These are phyloP conservation scores for Diaporthe batatas DNA, from an alignment of 2,329 filamentous ascomycete genomes.

Conservation along the genomic window DNA sequence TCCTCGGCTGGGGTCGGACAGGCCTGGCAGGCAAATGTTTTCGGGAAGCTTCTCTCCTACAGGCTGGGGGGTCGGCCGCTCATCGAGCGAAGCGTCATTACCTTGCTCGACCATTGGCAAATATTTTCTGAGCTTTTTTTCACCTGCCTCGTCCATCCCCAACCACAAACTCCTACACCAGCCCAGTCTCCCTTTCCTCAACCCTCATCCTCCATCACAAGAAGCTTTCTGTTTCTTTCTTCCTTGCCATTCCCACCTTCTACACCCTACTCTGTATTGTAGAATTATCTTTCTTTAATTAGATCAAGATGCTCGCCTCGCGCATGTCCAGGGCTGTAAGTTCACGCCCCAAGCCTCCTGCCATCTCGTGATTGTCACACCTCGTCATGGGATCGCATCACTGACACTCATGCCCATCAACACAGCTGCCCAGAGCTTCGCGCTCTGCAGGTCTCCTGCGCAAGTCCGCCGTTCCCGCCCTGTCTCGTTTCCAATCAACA, in stretches of 20 bases:
- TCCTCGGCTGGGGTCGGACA: slow-evolving; percentile 24
- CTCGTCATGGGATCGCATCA: not conserved
- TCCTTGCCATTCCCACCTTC: slow-evolving; percentile 52
- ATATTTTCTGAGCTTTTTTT: slow-evolving; percentile 42
- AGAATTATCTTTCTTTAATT: slow-evolving; percentile 51
- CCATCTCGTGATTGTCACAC: slow-evolving; percentile 5
- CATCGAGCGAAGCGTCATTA: slow-evolving; percentile 37
- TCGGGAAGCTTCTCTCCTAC: slow-evolving; percentile 38
- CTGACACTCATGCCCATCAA: slow-evolving; percentile 45
- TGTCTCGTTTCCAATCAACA: slow-evolving; percentile 83
- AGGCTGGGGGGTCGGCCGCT: slow-evolving; percentile 20
- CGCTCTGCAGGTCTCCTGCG: slow-evolving; percentile 77
- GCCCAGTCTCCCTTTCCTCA: slow-evolving; percentile 43
- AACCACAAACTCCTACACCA: slow-evolving; percentile 43
- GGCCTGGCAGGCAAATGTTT: slow-evolving; percentile 39
- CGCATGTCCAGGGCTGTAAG: slow-evolving; percentile 82
- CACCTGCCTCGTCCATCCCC: slow-evolving; percentile 25
- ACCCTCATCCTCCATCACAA: slow-evolving; percentile 26
- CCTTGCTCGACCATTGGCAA: slow-evolving; percentile 38
- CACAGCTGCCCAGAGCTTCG: slow-evolving; percentile 83
- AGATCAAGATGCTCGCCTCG: slow-evolving; percentile 77
- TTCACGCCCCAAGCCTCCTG: not conserved
- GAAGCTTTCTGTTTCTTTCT: slow-evolving; percentile 49
- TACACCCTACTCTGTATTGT: slow-evolving; percentile 51
- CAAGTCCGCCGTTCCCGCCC: slow-evolving; percentile 78